Evolutionary conservation across 2,329 filamentous ascomycete genomes (phyloP).

Genomic region (Claviceps quebecensis): DNA sequence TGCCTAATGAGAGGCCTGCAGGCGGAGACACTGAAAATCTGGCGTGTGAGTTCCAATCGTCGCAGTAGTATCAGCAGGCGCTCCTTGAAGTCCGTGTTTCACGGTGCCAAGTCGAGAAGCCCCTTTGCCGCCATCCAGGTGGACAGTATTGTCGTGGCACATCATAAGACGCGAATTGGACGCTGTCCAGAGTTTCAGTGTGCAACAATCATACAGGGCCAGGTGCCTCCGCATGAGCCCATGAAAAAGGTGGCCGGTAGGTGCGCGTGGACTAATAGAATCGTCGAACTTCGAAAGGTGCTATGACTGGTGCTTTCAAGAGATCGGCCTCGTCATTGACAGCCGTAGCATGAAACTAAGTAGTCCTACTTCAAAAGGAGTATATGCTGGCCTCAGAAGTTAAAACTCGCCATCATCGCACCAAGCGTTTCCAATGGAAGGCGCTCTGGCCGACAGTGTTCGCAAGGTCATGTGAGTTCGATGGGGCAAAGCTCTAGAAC

Average conservation of each 20-base stretch:
- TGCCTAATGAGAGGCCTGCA: slow-evolving; percentile 2
- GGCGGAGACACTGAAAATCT: slow-evolving; percentile 15
- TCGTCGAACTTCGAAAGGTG: slow-evolving; percentile 18
- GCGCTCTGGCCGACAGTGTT: no score
- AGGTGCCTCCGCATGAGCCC: slow-evolving; percentile 14
- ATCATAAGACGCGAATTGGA: slow-evolving; percentile 77
- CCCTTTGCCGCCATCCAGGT: slow-evolving; percentile 79
- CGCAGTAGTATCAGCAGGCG: slow-evolving; percentile 18
- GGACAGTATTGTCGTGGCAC: slow-evolving; percentile 75
- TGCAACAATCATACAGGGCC: slow-evolving; percentile 35
- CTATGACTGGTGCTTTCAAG: slow-evolving; percentile 16
- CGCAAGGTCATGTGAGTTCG: no score
- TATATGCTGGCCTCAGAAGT: no score
- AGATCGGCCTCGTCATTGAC: not conserved
- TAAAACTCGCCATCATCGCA: no score
- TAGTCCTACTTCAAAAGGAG: no score
- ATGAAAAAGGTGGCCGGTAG: slow-evolving; percentile 19
- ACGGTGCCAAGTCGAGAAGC: slow-evolving; percentile 77
- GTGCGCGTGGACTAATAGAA: slow-evolving; percentile 17
- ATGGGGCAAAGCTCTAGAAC: no score
- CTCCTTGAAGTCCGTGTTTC: slow-evolving; percentile 30
- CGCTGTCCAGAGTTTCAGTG: slow-evolving; percentile 61
- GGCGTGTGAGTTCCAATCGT: slow-evolving; percentile 11
- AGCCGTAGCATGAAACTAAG: not conserved
- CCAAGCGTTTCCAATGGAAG: no score